Evolutionary conservation across 345 rosid genomes (phyloP), one percentile per base, ranked within the genome.

Genomic region (Pugionium dolabratum): DNA sequence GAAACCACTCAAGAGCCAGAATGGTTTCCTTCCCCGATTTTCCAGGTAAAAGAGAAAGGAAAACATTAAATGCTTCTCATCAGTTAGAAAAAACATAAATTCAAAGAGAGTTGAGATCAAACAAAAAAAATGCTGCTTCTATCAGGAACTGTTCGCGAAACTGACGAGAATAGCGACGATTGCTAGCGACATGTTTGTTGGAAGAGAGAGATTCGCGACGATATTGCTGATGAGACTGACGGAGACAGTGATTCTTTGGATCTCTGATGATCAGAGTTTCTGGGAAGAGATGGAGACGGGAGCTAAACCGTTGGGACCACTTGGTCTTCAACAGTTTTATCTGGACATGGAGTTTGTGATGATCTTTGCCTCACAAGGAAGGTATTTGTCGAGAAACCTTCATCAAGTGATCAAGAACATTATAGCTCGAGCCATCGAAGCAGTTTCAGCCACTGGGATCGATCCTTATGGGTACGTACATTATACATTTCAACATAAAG

Each of bases 311-410:
- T 69, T 93, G 48, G 97, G 97, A 37, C 84, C 96, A 9, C 72
- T 81, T 43, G 97, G 94, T 72, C 86, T 93, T 41, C 97, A 87
- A 60, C 98, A 93, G 96, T 81, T 93, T 72, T 93, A 93, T 75
- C 62, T 93, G 70, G 98, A 93, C 44, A 90, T 90, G 97, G 90
- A 93, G 78, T 90, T 90, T 68, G 98, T 90, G 41, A 70, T 90
- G 80, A 83, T 90, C 18, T 93, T 88, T 67, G 56, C 97, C 11
- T 87, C 98, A 0, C 87, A 93, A 76, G 98, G 98, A 43, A 87
- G 96, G 5, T 93, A 90, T 77, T 68, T 90, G 69, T 93, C 97
- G 1, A 78, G 97, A 47, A 75, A 85, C 77, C 81, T 93, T 45
- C 91, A 90, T 39, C 91, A 90, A 84, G 91, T 88, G 30, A 93